phyloP scores from a whole-genome alignment of 2,329 filamentous ascomycete genomes.

The Parascedosporium putredinis region DNA sequence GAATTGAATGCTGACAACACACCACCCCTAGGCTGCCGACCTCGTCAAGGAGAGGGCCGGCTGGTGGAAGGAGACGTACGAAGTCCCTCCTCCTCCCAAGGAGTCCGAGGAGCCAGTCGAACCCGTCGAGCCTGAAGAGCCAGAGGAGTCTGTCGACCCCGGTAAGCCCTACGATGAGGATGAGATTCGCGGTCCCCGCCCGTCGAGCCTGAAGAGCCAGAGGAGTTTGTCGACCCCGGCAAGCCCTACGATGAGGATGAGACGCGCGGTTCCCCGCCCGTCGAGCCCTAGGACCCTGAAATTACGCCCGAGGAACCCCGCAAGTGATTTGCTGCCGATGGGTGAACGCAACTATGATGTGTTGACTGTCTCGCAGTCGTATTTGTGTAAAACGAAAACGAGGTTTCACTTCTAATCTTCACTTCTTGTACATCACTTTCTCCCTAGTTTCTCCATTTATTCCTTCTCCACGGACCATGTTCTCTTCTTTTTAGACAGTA shows the following conservation, averaged over 20 bases:
- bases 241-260: neutral
- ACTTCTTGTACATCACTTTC: neutral
- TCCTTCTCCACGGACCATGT: too few relatives aligned
- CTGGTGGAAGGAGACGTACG: neutral
- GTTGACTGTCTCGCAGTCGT: too few relatives aligned
- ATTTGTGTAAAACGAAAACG: too few relatives aligned
- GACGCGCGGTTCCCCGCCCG: too few relatives aligned
- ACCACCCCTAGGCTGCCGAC: slow-evolving; percentile 12
- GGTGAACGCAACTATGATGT: too few relatives aligned
- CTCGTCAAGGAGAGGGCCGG: slow-evolving; percentile 10
- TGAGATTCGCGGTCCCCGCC: neutral
- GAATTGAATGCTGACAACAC: too few relatives aligned
- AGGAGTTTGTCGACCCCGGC: neutral
- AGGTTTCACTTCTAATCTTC: neutral
- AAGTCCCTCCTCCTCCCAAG: neutral
- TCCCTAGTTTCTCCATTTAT: too few relatives aligned
- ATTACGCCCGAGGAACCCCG: neutral
- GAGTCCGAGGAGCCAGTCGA: neutral
- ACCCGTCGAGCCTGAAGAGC: neutral
- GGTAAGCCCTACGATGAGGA: neutral
- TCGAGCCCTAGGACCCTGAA: neutral
- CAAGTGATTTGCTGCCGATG: neutral
- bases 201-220: neutral
- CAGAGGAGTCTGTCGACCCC: neutral
- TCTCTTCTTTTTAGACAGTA: too few relatives aligned